Percentiles rank a stretch among this genome's conserved stretches.
Evolutionary conservation across 768 basidiomycete species (phyloP).

Genomic region (Boletus eberwhitei): DNA sequence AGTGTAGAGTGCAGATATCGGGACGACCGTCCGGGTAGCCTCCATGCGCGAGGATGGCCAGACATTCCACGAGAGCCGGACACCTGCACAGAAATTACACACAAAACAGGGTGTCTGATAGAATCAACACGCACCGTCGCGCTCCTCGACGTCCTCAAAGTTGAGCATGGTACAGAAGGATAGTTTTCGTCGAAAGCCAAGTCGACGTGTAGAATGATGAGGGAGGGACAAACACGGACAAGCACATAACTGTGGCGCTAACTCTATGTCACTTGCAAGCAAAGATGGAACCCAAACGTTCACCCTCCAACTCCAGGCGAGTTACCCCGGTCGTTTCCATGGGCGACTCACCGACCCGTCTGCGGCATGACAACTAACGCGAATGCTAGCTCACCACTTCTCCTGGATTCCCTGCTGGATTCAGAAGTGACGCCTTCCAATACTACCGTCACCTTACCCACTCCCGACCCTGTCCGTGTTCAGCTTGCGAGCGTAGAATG

Average conservation of each 20-base stretch:
- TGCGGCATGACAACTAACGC: background rate
- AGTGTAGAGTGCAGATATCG: conserved; percentile 96
- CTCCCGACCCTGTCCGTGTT: conserved; percentile 17
- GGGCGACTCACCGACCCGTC: background rate
- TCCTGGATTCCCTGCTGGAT: background rate
- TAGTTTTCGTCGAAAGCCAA: conserved; percentile 26
- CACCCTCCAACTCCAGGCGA: background rate
- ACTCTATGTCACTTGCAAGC: background rate
- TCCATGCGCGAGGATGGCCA: conserved; percentile 99
- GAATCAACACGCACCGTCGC: conserved; percentile 65
- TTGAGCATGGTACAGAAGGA: conserved; percentile 58
- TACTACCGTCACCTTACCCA: conserved; percentile 30
- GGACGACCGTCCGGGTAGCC: conserved; percentile 95
- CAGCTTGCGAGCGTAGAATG: conserved; percentile 16
- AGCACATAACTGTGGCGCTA: conserved; percentile 9
- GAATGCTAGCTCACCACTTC: background rate
- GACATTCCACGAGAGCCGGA: conserved; percentile 97
- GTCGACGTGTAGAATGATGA: conserved; percentile 28
- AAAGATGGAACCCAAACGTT: background rate
- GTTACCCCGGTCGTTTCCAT: background rate
- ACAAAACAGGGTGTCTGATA: background rate
- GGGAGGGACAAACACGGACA: conserved; percentile 19
- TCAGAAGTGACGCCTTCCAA: conserved; percentile 16
- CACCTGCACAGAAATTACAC: conserved; percentile 49
- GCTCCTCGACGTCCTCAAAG: conserved; percentile 97